Evolutionary conservation across 345 rosid genomes (phyloP), one percentile per base, ranked within the genome.

Genomic region (Theobroma cacao): DNA sequence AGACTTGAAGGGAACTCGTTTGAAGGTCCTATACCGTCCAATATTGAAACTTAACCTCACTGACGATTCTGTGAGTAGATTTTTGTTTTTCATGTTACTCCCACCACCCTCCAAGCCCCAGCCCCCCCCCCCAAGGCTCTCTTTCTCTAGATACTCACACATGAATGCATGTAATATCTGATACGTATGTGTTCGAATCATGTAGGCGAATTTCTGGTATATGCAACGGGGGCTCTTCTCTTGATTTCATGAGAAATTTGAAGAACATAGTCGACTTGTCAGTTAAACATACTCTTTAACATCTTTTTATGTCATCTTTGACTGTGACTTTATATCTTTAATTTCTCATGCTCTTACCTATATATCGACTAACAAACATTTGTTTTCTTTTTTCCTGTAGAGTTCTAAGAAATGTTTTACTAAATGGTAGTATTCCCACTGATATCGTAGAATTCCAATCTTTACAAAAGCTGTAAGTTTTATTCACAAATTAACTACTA

Each of bases 21-120:
- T 4, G 77, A 83, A 74, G 89, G 87, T 72, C 79, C 86, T 0
- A 78, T 88, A 80, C 89, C 90, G 26, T 81, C 77, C 28, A 45
- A 66, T 38, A 78, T 86, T 52, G 86, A 31, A 79, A 78, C 15
- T 67, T 88, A 55, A 72, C 75, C 4, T 56, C 78, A 30, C 8
- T 88, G 81, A 41, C 1, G 0, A 68, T 69, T 31, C 58, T 88
- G 90, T 88, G 71, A 86, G 90, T 76, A 24, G 28, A n/a, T n/a
- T n/a, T n/a, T n/a, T n/a, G n/a, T n/a, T n/a, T n/a, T n/a, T n/a
- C n/a, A n/a, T n/a, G n/a, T n/a, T n/a, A n/a, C n/a, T n/a, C n/a
- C 61, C n/a, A n/a, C n/a, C n/a, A n/a, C n/a, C n/a, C n/a, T n/a
- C n/a, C n/a, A n/a, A n/a, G n/a, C n/a, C n/a, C n/a, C n/a, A n/a